These are phyloP conservation scores for Vitis cinerea DNA, from an alignment of 164 flowering plant genomes.

Conservation along the genomic window DNA sequence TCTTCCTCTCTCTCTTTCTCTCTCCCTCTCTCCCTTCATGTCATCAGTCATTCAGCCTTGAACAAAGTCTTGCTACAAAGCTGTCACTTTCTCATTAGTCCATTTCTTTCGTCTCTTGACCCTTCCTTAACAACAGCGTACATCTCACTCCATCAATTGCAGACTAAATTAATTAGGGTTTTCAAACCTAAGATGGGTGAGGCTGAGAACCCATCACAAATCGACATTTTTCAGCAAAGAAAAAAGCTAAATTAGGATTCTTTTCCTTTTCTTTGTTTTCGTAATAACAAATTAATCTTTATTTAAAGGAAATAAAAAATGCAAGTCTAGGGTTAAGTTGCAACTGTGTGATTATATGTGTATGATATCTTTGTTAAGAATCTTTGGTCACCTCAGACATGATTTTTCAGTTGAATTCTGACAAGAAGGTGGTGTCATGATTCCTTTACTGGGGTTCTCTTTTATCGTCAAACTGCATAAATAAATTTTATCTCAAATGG, in stretches of 20 bases:
- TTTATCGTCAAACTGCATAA: no score
- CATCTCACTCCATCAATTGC: no score
- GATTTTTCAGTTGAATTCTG: conserved; percentile 27
- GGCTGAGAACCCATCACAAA: not conserved
- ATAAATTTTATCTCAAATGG: not conserved
- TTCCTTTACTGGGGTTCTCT: conserved; percentile 5
- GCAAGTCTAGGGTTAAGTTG: no score
- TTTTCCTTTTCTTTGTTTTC: not conserved
- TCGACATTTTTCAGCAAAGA: not conserved
- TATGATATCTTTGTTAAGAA: conserved; percentile 14
- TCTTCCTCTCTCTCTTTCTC: conserved; percentile 5
- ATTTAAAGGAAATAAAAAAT: no score
- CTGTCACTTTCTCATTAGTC: conserved; percentile 40
- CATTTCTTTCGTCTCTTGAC: conserved; percentile 22
- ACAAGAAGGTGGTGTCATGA: conserved; percentile 15
- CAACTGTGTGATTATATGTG: not conserved
- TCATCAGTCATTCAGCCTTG: conserved; percentile 12
- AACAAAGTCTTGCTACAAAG: conserved; percentile 16
- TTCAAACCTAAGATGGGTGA: conserved; percentile 1
- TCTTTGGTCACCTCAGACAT: conserved; percentile 43
- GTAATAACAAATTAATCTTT: no score
- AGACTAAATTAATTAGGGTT: not conserved
- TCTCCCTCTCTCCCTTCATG: conserved; percentile 19
- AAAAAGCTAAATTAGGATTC: not conserved
- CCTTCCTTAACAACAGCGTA: conserved; percentile 19